phyloP scores from a whole-genome alignment of 306 rosid species.

The Castanea crenata region DNA sequence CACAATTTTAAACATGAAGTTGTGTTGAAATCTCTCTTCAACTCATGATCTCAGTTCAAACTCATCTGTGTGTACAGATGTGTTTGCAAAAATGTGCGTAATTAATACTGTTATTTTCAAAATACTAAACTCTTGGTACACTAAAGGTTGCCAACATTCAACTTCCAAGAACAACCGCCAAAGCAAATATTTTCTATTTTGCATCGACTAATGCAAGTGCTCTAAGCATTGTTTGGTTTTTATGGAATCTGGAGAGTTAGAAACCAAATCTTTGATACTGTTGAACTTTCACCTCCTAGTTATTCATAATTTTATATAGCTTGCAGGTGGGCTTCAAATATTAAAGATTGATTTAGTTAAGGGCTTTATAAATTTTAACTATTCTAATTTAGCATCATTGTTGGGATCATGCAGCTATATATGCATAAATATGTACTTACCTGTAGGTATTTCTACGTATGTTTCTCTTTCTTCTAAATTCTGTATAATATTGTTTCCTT shows the following conservation, averaged over 20 bases:
- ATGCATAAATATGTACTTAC: not conserved
- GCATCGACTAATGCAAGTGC: too few relatives aligned
- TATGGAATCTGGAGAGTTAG: slow-evolving; percentile 63
- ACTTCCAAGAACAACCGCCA: slow-evolving; percentile 51
- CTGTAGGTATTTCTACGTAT: not conserved
- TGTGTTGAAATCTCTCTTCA: too few relatives aligned
- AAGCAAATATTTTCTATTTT: slow-evolving; percentile 42
- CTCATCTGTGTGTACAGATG: too few relatives aligned
- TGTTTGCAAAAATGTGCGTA: too few relatives aligned
- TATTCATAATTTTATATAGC: slow-evolving; percentile 39
- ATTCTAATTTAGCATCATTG: slow-evolving; percentile 3
- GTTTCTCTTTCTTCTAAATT: not conserved
- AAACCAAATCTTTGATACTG: slow-evolving; percentile 55
- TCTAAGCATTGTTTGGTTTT: slow-evolving; percentile 64
- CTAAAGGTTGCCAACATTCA: slow-evolving; percentile 29
- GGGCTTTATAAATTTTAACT: too few relatives aligned
- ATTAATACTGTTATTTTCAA: not conserved
- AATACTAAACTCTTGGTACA: slow-evolving; percentile 17
- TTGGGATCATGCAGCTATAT: not conserved
- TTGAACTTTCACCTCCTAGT: slow-evolving; percentile 74
- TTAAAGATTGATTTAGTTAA: not conserved
- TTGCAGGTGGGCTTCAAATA: slow-evolving; percentile 58
- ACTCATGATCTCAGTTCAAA: too few relatives aligned
- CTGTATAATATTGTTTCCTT: not conserved
- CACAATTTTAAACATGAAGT: too few relatives aligned